phyloP scores from a whole-genome alignment of 2,329 filamentous ascomycete genomes.

The Escovopsis sp. region DNA sequence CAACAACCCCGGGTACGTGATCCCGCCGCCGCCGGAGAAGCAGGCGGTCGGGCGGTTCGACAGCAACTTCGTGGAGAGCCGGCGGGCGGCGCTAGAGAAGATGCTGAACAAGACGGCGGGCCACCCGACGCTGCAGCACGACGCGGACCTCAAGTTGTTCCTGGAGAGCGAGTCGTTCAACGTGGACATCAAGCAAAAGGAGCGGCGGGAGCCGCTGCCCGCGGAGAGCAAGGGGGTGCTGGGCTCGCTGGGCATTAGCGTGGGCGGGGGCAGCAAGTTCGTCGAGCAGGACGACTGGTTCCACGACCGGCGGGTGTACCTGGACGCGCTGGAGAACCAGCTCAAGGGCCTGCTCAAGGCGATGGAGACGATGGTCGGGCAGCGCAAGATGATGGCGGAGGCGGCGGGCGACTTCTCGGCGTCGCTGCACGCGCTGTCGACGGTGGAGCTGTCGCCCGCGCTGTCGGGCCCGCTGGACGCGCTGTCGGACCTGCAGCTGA shows the following conservation, averaged over 20 bases:
- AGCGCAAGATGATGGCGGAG: conserved; percentile 87
- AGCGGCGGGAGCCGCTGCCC: conserved; percentile 72
- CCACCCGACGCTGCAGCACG: conserved; percentile 82
- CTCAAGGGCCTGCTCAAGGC: conserved; percentile 82
- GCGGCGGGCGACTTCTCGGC: conserved; percentile 86
- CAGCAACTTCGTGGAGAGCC: conserved; percentile 86
- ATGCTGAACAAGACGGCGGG: conserved; percentile 95
- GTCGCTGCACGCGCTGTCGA: conserved; percentile 81
- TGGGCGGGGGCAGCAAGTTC: conserved; percentile 73
- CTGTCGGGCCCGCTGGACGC: conserved; percentile 82
- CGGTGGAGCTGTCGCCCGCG: conserved; percentile 79
- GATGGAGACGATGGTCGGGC: conserved; percentile 80
- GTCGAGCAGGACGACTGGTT: conserved; percentile 99
- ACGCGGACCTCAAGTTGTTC: conserved; percentile 88
- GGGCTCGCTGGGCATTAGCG: conserved; percentile 64
- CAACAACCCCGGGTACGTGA: conserved; percentile 88
- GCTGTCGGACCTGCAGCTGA: conserved; percentile 82
- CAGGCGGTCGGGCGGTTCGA: conserved; percentile 94
- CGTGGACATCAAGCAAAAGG: conserved; percentile 94
- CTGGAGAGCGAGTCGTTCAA: conserved; percentile 93
- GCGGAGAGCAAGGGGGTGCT: conserved; percentile 89
- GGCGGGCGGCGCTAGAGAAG: conserved; percentile 80
- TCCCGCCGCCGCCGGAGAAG: conserved; percentile 93
- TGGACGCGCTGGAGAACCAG: conserved; percentile 86
- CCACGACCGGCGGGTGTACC: conserved; percentile 85